These are phyloP conservation scores for Cercospora zeina DNA, from an alignment of 2,329 filamentous ascomycete species.

Conservation along the genomic window DNA sequence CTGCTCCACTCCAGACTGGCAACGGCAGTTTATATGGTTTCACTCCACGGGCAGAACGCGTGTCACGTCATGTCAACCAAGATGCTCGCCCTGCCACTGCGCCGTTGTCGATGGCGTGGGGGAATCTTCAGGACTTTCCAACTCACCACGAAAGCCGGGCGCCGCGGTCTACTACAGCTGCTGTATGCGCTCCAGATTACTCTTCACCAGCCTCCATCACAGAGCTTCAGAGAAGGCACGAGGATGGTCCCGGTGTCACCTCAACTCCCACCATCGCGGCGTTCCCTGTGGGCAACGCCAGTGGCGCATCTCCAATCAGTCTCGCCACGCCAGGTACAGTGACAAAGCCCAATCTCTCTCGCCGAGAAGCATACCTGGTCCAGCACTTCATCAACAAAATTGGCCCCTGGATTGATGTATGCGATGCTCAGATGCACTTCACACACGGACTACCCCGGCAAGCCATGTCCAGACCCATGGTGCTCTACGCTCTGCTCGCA, in stretches of 20 bases:
- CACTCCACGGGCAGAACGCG: not conserved
- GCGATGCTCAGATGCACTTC: conserved; percentile 40
- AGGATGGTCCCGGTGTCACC: conserved; percentile 15
- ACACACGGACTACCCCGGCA: conserved; percentile 38
- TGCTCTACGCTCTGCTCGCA: conserved; percentile 41
- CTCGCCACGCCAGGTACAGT: conserved; percentile 10
- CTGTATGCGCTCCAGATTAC: conserved; percentile 10
- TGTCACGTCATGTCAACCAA: not conserved
- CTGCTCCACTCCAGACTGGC: not conserved
- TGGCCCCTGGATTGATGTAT: conserved; percentile 42
- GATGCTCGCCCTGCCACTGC: not conserved
- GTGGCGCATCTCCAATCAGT: conserved; percentile 13
- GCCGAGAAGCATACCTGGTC: conserved; percentile 27
- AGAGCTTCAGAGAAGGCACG: conserved; percentile 27
- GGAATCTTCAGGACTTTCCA: not conserved
- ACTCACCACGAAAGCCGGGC: not conserved
- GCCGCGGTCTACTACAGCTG: not conserved
- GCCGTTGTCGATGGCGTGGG: not conserved
- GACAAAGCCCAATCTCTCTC: conserved; percentile 20
- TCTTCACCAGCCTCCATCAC: conserved; percentile 27
- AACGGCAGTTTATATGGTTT: not conserved
- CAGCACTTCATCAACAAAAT: conserved; percentile 41
- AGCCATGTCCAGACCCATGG: conserved; percentile 39
- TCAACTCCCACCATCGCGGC: conserved; percentile 14
- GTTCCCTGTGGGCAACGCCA: conserved; percentile 17